These are phyloP conservation scores for Eucalyptus brandiana DNA, from an alignment of 345 rosid species.

Conservation along the genomic window DNA sequence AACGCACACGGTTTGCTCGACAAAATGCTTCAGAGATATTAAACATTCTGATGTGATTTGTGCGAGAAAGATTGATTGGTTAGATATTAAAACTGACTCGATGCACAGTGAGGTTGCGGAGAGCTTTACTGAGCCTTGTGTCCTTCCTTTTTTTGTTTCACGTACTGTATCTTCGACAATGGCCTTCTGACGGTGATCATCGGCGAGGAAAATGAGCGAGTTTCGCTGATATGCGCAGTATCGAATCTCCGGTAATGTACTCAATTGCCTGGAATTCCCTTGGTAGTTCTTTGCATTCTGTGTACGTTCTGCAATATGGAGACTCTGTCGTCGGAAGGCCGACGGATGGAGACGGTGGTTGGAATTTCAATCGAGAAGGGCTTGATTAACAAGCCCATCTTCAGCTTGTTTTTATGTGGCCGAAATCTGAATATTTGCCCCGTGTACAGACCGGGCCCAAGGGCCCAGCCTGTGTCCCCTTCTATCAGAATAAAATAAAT, in stretches of 20 bases:
- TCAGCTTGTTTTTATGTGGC: neutral
- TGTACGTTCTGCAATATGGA: neutral
- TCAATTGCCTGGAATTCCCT: neutral
- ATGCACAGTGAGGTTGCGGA: neutral
- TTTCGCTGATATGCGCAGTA: too few species aligned
- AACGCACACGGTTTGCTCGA: neutral
- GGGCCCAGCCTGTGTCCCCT: neutral
- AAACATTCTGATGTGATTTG: neutral
- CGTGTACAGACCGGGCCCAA: neutral
- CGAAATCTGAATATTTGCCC: neutral
- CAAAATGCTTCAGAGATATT: neutral
- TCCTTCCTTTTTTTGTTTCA: too few species aligned
- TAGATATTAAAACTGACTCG: neutral
- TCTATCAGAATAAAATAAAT: neutral
- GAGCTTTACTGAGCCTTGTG: neutral
- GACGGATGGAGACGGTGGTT: neutral
- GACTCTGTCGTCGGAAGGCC: neutral
- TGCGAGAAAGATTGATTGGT: neutral
- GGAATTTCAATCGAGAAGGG: neutral
- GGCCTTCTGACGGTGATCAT: neutral
- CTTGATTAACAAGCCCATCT: neutral
- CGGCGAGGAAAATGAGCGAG: neutral
- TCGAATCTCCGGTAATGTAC: neutral
- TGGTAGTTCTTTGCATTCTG: neutral
- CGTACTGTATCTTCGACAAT: accelerated